A percentile compares a stretch with the other conserved stretches of the same genome.
phyloP scores from a whole-genome alignment of 2,329 filamentous ascomycete genomes.

The Stachybotrys chlorohalonatus region DNA sequence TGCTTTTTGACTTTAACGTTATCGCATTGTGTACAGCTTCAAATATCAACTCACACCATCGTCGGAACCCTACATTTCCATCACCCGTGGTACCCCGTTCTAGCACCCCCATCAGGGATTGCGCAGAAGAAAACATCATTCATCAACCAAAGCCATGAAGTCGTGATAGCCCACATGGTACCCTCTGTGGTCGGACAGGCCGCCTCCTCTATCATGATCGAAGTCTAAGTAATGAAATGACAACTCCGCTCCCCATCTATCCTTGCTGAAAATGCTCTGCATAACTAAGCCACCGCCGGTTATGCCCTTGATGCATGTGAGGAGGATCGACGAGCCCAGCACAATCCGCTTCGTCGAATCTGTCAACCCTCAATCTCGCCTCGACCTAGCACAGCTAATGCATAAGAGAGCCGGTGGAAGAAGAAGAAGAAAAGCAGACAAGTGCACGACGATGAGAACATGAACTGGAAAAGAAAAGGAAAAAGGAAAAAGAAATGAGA shows the following conservation, averaged over 20 bases:
- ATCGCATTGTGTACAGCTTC: not conserved
- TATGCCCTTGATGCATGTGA: conserved; percentile 11
- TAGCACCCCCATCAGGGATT: conserved; percentile 7
- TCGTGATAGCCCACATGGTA: conserved; percentile 20
- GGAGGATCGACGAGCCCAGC: not conserved
- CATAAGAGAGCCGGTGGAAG: not conserved
- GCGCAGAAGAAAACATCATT: conserved; percentile 17
- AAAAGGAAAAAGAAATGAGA: not conserved
- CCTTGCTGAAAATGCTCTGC: conserved; percentile 25
- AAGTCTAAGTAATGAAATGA: conserved; percentile 28
- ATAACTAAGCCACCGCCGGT: conserved; percentile 17
- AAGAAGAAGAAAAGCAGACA: conserved; percentile 3
- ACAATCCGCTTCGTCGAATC: not conserved
- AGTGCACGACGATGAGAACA: conserved; percentile 9
- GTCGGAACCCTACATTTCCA: not conserved
- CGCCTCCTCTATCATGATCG: conserved; percentile 27
- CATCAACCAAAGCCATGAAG: conserved; percentile 24
- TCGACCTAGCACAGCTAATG: conserved; percentile 5
- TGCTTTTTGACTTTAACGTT: not conserved
- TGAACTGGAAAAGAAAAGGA: conserved; percentile 11
- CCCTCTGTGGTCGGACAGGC: conserved; percentile 16
- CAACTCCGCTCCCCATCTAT: conserved; percentile 28
- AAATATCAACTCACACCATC: not conserved
- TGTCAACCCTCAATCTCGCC: conserved; percentile 2
- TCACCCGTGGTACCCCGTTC: not conserved